Conservation (phyloP, 805 yeast species). For the Nakazawaea holstii region DNA sequence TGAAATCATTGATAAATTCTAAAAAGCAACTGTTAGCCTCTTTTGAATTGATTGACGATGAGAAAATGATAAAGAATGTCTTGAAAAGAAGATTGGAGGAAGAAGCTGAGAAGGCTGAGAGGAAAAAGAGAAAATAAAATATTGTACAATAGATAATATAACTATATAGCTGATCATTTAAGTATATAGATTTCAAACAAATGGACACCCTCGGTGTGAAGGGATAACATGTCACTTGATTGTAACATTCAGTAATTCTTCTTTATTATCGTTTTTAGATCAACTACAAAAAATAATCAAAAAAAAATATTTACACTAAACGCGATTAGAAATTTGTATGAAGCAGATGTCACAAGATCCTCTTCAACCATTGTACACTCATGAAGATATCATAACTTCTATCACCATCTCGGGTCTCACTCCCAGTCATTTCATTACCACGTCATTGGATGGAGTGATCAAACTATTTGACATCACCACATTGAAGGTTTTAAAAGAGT, state of each 20-base stretch:
- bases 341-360: too few species aligned
- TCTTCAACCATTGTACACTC: constrained; percentile 1
- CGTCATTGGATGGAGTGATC: constrained; percentile 6
- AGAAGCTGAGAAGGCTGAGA: constrained; percentile 20
- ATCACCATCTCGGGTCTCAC: background rate
- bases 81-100: constrained; percentile 41
- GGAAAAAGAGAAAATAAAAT: constrained; percentile 19
- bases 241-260: too few species aligned
- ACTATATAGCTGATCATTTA: too few species aligned
- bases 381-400: constrained; percentile 4
- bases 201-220: too few species aligned
- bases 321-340: too few species aligned
- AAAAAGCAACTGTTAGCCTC: constrained; percentile 19
- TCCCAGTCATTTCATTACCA: background rate
- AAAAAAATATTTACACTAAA: too few species aligned
- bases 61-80: constrained; percentile 52
- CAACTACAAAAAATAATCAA: too few species aligned
- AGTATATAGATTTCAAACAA: too few species aligned
- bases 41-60: constrained; percentile 49
- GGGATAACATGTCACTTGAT: too few species aligned
- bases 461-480: background rate
- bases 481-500: background rate
- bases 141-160: too few species aligned
- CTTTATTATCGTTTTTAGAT: too few species aligned
- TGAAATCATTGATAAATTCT: constrained; percentile 40